phyloP scores from a whole-genome alignment of 768 basidiomycete genomes.

The Phylloporus sp. region DNA sequence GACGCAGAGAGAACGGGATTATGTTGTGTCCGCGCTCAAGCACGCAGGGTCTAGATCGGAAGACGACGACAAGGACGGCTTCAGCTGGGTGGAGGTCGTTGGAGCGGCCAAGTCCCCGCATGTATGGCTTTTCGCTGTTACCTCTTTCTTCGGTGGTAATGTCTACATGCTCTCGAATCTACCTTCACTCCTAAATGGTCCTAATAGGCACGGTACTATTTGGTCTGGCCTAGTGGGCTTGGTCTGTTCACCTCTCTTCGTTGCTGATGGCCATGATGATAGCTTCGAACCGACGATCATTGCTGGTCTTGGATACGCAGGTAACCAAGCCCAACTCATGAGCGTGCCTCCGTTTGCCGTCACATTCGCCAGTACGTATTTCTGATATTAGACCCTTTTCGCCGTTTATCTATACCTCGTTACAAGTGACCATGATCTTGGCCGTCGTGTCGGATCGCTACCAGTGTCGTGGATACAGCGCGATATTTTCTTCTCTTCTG shows the following conservation, averaged over 20 bases:
- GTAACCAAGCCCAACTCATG: slow-evolving; percentile 55
- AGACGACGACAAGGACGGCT: slow-evolving; percentile 40
- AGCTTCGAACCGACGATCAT: slow-evolving; percentile 44
- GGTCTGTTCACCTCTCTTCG: neutral
- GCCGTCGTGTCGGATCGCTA: slow-evolving; percentile 50
- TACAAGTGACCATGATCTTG: slow-evolving; percentile 34
- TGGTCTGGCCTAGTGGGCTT: slow-evolving; percentile 21
- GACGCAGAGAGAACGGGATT: slow-evolving; percentile 42
- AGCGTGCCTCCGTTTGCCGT: slow-evolving; percentile 38
- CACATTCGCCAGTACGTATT: slow-evolving; percentile 36
- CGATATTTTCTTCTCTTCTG: slow-evolving; percentile 40
- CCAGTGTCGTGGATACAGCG: too few species aligned
- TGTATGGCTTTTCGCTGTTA: slow-evolving; percentile 44
- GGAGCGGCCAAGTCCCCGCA: slow-evolving; percentile 49
- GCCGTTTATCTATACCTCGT: neutral
- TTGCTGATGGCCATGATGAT: neutral
- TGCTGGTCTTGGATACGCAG: slow-evolving; percentile 50
- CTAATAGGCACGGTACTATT: slow-evolving; percentile 12
- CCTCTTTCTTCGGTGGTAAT: slow-evolving; percentile 50
- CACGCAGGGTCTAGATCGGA: slow-evolving; percentile 29
- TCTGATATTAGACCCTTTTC: too few species aligned
- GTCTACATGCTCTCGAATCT: neutral
- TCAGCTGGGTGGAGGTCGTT: slow-evolving; percentile 54
- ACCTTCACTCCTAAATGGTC: neutral
- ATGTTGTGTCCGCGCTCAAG: slow-evolving; percentile 31